These are phyloP conservation scores for Suillus americanus DNA, from an alignment of 768 basidiomycete genomes.

Conservation along the genomic window DNA sequence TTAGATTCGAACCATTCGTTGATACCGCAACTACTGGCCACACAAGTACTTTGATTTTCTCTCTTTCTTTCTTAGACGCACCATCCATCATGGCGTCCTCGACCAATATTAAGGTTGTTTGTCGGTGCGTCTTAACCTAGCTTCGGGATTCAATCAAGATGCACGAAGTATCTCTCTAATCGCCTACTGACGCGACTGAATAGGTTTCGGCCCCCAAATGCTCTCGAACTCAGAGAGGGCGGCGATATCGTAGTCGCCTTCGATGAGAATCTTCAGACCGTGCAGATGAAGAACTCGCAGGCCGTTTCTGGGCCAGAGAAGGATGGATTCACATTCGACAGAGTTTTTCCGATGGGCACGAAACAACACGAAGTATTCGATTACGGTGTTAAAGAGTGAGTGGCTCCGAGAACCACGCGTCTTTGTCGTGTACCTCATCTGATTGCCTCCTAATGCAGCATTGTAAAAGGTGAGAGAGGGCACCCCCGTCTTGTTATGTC, in stretches of 20 bases:
- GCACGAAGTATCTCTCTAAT: neutral
- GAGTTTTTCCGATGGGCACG: slow-evolving; percentile 91
- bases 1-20: slow-evolving; percentile 1
- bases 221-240: slow-evolving; percentile 85
- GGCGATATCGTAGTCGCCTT: slow-evolving; percentile 89
- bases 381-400: slow-evolving; percentile 96
- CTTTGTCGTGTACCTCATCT: slow-evolving; percentile 16
- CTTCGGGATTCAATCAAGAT: slow-evolving; percentile 12
- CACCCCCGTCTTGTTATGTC: neutral
- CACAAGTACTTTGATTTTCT: slow-evolving; percentile 13
- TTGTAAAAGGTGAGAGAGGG: slow-evolving; percentile 73
- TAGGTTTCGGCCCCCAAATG: slow-evolving; percentile 94
- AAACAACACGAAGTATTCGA: slow-evolving; percentile 95
- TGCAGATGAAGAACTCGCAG: slow-evolving; percentile 71
- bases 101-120: slow-evolving; percentile 98
- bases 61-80: slow-evolving; percentile 21
- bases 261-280: slow-evolving; percentile 82
- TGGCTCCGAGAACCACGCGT: slow-evolving; percentile 17
- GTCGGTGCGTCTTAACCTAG: slow-evolving; percentile 68
- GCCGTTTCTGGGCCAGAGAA: slow-evolving; percentile 83
- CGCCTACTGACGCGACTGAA: slow-evolving; percentile 8
- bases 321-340: slow-evolving; percentile 97
- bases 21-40: slow-evolving; percentile 20
- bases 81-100: slow-evolving; percentile 62
- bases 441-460: slow-evolving; percentile 43